Base-by-base conservation (phyloP, 2,329 filamentous ascomycete species). In the Zasmidium angulare region DNA sequence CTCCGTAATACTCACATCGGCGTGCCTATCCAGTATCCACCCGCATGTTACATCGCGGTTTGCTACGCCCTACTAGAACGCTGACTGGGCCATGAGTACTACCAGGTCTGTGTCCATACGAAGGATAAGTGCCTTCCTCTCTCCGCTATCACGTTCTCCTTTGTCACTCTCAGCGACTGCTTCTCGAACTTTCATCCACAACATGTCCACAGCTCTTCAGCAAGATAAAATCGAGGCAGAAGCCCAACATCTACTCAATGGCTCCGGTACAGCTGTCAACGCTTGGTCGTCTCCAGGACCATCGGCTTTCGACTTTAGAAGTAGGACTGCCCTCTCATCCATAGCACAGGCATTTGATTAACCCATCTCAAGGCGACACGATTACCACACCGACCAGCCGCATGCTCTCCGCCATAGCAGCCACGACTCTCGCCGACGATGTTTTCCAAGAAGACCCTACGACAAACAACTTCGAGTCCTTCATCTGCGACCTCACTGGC, bases 401-500 rank as follows among this genome's bases (percentile, higher is more conserved):
- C 2, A 97, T 96, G 93, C 86, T 97, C 40, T 79, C 84, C 48
- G 90, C 93, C 17, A 89, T 97, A 65, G 81, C 86, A 66, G 81
- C 85, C 53, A 89, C 87, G 63, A 88, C 89, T 0, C 84, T 96
- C 29, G 80, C 89, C 19, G 93, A 97, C 75, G 93, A 96, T 74
- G 91, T 96, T 66, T 90, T 89, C 73, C 78, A 81, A 63, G 91
- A 96, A 75, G 92, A 96, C 69, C 80, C 84, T 0, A 91, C 89
- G 0, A 97, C 93, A 1, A 86, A 83, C 53, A 81, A 84, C 22
- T 85, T 98, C 46, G 90, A 97, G 74, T 77, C 82, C 49, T 87
- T 89, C 72, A 82, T 96, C 48, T 90, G 91, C 19, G 72, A 82
- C 29, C 82, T 96, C 2, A 85, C 90, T 0, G 86, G 86, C 66